phyloP scores from a whole-genome alignment of 2,329 filamentous ascomycete genomes.

The Venturia pyrina region DNA sequence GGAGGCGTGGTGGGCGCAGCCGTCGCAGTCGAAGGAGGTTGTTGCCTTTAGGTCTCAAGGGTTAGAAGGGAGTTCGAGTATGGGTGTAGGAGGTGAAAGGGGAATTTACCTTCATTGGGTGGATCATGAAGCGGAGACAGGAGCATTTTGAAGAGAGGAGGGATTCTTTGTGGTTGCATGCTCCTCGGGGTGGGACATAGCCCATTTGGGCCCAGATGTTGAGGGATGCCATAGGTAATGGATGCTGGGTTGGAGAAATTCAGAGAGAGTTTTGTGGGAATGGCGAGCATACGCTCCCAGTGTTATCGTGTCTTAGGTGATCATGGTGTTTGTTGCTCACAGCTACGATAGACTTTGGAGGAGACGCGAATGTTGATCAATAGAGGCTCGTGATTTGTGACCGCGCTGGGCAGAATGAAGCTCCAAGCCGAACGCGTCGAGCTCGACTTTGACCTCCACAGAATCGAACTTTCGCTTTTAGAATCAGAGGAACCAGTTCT shows the following conservation, averaged over 20 bases:
- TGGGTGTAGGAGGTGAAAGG: neutral
- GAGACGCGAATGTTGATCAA: neutral
- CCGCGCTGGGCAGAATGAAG: neutral
- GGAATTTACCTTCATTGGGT: slow-evolving; percentile 40
- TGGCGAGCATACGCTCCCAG: neutral
- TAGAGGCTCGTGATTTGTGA: neutral
- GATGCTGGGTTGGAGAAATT: neutral
- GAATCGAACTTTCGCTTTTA: neutral
- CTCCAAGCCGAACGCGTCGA: neutral
- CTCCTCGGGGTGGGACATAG: slow-evolving; percentile 40
- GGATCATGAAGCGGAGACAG: slow-evolving; percentile 47
- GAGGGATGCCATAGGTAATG: neutral
- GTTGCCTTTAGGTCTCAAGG: slow-evolving; percentile 24
- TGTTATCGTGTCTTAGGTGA: neutral
- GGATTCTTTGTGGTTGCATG: slow-evolving; percentile 40
- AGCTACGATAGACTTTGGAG: neutral
- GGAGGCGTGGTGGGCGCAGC: slow-evolving; percentile 44
- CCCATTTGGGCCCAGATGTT: slow-evolving; percentile 42
- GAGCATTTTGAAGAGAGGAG: slow-evolving; percentile 38
- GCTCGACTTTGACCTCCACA: neutral
- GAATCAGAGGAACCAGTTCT: neutral
- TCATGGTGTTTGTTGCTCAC: neutral
- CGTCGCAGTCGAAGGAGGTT: slow-evolving; percentile 46
- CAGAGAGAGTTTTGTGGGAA: neutral
- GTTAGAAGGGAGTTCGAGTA: slow-evolving; percentile 12